phyloP scores from a whole-genome alignment of 2,329 filamentous ascomycete species.

The Colletotrichum viniferum region DNA sequence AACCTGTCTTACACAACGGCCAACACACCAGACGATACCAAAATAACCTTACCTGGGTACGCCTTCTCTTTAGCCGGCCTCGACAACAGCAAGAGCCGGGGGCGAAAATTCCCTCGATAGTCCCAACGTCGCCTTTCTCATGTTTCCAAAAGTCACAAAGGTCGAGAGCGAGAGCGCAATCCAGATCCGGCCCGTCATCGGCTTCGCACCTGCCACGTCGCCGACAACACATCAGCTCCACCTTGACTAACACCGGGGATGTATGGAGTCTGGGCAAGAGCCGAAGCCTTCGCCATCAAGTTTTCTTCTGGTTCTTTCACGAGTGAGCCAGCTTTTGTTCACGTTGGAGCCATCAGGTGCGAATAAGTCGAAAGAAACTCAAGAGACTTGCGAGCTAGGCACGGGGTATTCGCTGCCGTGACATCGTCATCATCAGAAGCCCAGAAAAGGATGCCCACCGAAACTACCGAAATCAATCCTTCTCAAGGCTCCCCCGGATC shows the following conservation, averaged over 20 bases:
- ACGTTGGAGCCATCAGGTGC: neutral
- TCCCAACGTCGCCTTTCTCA: neutral
- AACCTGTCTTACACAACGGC: neutral
- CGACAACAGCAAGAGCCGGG: neutral
- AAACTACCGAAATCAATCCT: neutral
- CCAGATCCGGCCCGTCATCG: neutral
- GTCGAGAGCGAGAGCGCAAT: neutral
- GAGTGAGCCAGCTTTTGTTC: neutral
- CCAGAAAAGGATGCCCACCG: neutral
- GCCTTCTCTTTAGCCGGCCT: neutral
- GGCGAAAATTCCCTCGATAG: neutral
- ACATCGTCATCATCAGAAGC: neutral
- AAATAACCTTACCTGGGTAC: neutral
- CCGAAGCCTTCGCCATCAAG: neutral
- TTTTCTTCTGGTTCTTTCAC: neutral
- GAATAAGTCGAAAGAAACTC: neutral
- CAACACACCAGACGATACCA: neutral
- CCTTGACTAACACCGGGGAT: neutral
- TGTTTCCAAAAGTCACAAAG: neutral
- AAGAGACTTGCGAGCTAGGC: neutral
- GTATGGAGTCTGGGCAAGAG: neutral
- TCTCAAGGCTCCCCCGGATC: neutral
- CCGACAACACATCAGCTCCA: neutral
- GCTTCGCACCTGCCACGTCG: neutral
- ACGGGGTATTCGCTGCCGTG: constrained; percentile 11